Evolutionary conservation across 129 eudicot genomes (phyloP), one percentile per base, ranked within the genome.

Genomic region (Scalesia atractyloides): DNA sequence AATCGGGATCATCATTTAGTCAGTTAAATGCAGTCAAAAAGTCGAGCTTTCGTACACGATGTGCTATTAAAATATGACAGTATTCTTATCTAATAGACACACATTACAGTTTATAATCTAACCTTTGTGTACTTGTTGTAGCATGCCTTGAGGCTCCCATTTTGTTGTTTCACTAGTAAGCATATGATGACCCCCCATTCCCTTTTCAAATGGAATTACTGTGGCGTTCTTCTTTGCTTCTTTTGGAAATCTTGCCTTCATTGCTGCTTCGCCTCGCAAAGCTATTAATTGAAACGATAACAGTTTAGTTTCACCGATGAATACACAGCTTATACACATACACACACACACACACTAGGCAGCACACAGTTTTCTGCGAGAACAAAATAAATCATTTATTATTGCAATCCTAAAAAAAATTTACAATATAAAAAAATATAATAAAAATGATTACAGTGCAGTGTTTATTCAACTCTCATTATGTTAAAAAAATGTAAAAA

Each of bases 261-360:
- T 39, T 5, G 89, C 89, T 53, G 92, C 92, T 79, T 93, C 98
- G 62, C 95, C 96, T 80, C 98, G 75, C 81, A 93, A 58, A 63
- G 98, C 98, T 93, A 73, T 71, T 43, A 37, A 49, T 66, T 9
- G 39, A 17, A 1, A 72, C 50, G 20, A 69, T 69, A 30, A 7
- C 10, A 33, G 20, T 46, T 34, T 39, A 43, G 68, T 20, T 59
- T 68, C 24, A 30, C 34, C n/a, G 13, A 49, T 44, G 50, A 22
- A n/a, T 19, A 50, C 2, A 65, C 14, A 22, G 43, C 18, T 72
- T 44, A 20, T 70, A 7, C 7, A 37, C 43, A 24, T 24, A 37
- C 43, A 37, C 43, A 37, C 43, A 37, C 43, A 5, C 7, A 37
- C 43, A 37, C 7, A 37, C 43, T 37, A 37, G 43, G 43, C 43